Percentiles rank a stretch among this genome's conserved stretches.
phyloP scores from a whole-genome alignment of 1,139 yeast genomes.

The Geotrichum fermentans region DNA sequence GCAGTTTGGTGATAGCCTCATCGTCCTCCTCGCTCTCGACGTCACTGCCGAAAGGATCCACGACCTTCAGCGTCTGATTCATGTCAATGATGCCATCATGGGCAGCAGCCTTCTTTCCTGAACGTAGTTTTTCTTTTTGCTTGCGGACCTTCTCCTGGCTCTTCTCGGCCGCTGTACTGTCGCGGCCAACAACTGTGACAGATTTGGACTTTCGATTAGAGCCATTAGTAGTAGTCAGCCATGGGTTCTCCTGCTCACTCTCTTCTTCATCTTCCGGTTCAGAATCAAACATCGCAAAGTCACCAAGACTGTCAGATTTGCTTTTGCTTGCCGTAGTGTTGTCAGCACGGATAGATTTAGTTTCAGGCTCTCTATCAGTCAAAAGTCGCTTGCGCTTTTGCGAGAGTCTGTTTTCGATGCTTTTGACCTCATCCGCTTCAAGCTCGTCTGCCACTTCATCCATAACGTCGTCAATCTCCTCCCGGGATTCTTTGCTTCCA shows the following conservation, averaged over 20 bases:
- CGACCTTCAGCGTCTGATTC: slow-evolving; percentile 41
- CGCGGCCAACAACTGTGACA: slow-evolving; percentile 52
- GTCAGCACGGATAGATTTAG: slow-evolving; percentile 13
- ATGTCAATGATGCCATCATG: slow-evolving; percentile 48
- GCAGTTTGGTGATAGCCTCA: slow-evolving; percentile 33
- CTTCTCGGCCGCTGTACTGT: slow-evolving; percentile 48
- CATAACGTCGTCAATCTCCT: slow-evolving; percentile 42
- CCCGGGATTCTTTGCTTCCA: slow-evolving; percentile 47
- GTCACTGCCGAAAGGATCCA: slow-evolving; percentile 41
- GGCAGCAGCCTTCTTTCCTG: slow-evolving; percentile 35
- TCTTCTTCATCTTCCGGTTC: slow-evolving; percentile 13
- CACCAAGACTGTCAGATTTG: slow-evolving; percentile 1
- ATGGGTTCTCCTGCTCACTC: slow-evolving; percentile 49
- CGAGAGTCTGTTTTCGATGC: slow-evolving; percentile 36
- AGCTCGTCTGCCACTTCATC: slow-evolving; percentile 47
- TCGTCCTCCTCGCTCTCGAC: slow-evolving; percentile 36
- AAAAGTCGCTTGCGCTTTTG: slow-evolving; percentile 16
- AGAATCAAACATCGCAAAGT: slow-evolving; percentile 17
- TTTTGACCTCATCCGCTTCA: slow-evolving; percentile 51
- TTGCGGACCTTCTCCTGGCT: slow-evolving; percentile 48
- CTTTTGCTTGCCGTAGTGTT: slow-evolving; percentile 1
- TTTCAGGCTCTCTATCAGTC: slow-evolving; percentile 14
- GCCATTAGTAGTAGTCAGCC: slow-evolving; percentile 49
- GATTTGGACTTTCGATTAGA: slow-evolving; percentile 49
- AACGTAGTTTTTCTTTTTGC: slow-evolving; percentile 38